A percentile compares a stretch with the other conserved stretches of the same genome.
Evolutionary conservation across 306 rosid species (phyloP).

Genomic region (Luffa acutangula): DNA sequence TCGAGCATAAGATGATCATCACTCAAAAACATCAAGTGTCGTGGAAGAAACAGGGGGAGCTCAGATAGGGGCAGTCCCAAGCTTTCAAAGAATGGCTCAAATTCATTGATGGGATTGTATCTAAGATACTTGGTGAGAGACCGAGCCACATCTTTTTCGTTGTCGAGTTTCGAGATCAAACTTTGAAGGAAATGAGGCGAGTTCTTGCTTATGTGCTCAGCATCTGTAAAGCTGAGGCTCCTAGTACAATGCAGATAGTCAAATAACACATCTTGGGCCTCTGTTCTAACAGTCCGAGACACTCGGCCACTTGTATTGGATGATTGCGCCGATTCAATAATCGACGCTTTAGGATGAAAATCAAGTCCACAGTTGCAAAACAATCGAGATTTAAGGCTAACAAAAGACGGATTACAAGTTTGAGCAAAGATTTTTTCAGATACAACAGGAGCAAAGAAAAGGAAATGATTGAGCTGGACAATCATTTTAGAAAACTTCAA

Average conservation of each 20-base stretch:
- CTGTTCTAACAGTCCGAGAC: slow-evolving; percentile 21
- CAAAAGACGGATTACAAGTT: slow-evolving; percentile 21
- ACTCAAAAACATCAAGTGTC: slow-evolving; percentile 31
- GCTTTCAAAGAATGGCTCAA: slow-evolving; percentile 78
- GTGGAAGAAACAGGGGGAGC: slow-evolving; percentile 35
- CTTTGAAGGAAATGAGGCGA: slow-evolving; percentile 46
- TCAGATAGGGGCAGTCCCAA: slow-evolving; percentile 46
- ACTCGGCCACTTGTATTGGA: slow-evolving; percentile 14
- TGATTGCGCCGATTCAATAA: slow-evolving; percentile 1
- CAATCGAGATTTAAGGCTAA: slow-evolving; percentile 16
- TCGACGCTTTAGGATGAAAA: slow-evolving; percentile 10
- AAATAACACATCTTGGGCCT: slow-evolving; percentile 37
- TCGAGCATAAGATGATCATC: slow-evolving; percentile 49
- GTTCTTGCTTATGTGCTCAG: slow-evolving; percentile 62
- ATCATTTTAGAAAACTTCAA: slow-evolving; percentile 23
- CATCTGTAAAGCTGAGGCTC: slow-evolving; percentile 39
- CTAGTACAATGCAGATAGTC: slow-evolving; percentile 62
- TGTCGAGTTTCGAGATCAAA: slow-evolving; percentile 27
- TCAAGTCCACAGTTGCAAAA: slow-evolving; percentile 11
- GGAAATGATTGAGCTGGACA: slow-evolving; percentile 16
- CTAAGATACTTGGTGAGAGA: slow-evolving; percentile 35
- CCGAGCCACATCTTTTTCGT: slow-evolving; percentile 25
- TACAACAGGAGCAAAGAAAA: slow-evolving; percentile 11
- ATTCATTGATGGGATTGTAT: slow-evolving; percentile 69
- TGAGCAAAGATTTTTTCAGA: slow-evolving; percentile 15